A percentile compares a stretch with the other conserved stretches of the same genome.
Evolutionary conservation across 306 rosid genomes (phyloP).

Genomic region (cucumber (Cucumis sativus)): DNA sequence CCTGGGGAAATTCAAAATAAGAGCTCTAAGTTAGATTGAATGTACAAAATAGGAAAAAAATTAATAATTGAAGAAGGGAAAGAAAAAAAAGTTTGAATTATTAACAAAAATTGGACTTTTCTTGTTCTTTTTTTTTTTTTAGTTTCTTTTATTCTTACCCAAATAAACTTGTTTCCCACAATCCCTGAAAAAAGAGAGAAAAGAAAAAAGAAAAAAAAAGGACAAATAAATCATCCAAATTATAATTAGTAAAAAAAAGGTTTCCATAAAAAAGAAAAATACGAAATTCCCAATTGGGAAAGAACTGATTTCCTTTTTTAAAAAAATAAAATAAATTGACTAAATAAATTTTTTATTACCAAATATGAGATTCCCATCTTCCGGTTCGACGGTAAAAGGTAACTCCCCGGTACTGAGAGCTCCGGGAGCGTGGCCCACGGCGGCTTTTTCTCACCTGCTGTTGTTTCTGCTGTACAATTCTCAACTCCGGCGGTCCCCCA

Average conservation of each 20-base stretch:
- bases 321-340: not conserved
- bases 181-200: slow-evolving; percentile 22
- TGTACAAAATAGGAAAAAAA: not conserved
- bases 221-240: not conserved
- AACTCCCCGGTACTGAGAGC: slow-evolving; percentile 55
- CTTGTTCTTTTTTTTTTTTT: not conserved
- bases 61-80: no score
- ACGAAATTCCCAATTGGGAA: not conserved
- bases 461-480: slow-evolving; percentile 26
- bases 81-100: not conserved
- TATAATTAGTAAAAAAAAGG: not conserved
- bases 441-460: slow-evolving; percentile 31
- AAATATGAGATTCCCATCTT: slow-evolving; percentile 62
- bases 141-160: slow-evolving; percentile 16
- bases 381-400: slow-evolving; percentile 54
- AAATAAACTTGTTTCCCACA: slow-evolving; percentile 54
- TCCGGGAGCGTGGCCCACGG: slow-evolving; percentile 46
- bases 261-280: not conserved
- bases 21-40: not conserved
- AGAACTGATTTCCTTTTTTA: not conserved
- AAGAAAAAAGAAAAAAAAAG: not conserved
- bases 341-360: slow-evolving; percentile 12
- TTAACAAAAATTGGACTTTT: not conserved
- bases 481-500: slow-evolving; percentile 15
- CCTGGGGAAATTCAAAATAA: slow-evolving; percentile 16